These are phyloP conservation scores for Amanita molliuscula DNA, from an alignment of 768 basidiomycete genomes.

Conservation along the genomic window DNA sequence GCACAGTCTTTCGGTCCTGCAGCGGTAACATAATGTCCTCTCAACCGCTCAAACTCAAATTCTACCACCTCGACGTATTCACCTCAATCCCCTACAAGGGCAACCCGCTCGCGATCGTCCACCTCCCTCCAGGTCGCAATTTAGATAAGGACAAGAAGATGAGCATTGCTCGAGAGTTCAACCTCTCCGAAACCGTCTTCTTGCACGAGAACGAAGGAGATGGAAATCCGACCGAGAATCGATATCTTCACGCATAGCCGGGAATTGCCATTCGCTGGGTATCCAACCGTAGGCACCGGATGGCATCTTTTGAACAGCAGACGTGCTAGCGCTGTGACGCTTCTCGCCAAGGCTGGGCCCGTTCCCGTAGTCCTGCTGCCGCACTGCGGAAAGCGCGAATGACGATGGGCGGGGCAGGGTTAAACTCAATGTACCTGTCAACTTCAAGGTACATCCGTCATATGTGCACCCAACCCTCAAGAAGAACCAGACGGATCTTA, in stretches of 20 bases:
- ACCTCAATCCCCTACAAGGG: constrained; percentile 27
- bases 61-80: constrained; percentile 32
- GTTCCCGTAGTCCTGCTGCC: too few species aligned
- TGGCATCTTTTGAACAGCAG: constrained; percentile 26
- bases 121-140: constrained; percentile 16
- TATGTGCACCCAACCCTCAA: constrained; percentile 18
- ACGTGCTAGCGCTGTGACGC: constrained; percentile 14
- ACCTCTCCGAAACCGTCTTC: constrained; percentile 39
- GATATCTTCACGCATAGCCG: constrained; percentile 30
- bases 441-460: constrained; percentile 29
- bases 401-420: constrained; percentile 23
- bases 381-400: too few species aligned
- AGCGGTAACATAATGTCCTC: background rate
- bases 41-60: constrained; percentile 11
- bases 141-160: constrained; percentile 30
- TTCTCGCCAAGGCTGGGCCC: constrained; percentile 30
- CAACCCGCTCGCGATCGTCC: constrained; percentile 36
- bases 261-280: constrained; percentile 36
- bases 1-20: too few species aligned
- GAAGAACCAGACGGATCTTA: constrained; percentile 18
- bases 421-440: constrained; percentile 25
- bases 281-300: constrained; percentile 33
- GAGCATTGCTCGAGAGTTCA: constrained; percentile 35
- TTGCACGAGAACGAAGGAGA: constrained; percentile 21
- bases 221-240: constrained; percentile 17